Conservation (phyloP, 768 basidiomycete species). For the Heimioporus sp. region DNA sequence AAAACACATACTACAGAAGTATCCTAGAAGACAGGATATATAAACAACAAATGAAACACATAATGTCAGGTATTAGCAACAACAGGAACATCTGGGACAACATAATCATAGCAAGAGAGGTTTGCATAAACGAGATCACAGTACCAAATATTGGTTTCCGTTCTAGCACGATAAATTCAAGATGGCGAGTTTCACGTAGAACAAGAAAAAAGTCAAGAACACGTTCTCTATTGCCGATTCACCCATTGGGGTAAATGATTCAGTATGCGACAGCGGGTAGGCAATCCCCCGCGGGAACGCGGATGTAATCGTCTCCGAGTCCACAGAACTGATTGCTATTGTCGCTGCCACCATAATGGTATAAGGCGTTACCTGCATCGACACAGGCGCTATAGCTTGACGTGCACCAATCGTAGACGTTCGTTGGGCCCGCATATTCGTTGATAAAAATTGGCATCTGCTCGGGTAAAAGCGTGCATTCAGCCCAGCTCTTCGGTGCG, state of each 20-base stretch:
- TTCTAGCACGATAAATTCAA: too few relatives aligned
- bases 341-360: slow-evolving; percentile 7
- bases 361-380: slow-evolving; percentile 1
- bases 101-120: too few relatives aligned
- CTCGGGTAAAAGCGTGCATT: slow-evolving; percentile 13
- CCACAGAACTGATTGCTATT: slow-evolving; percentile 5
- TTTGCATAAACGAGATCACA: too few relatives aligned
- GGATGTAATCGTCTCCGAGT: slow-evolving; percentile 14
- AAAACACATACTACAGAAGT: too few relatives aligned
- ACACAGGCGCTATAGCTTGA: slow-evolving; percentile 14
- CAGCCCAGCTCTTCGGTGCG: slow-evolving; percentile 28
- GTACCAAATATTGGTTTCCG: too few relatives aligned
- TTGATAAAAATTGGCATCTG: slow-evolving; percentile 31
- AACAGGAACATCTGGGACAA: too few relatives aligned
- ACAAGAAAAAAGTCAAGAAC: not conserved
- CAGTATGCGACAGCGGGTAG: slow-evolving; percentile 21
- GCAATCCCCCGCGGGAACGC: slow-evolving; percentile 14
- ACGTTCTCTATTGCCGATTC: slow-evolving; percentile 1
- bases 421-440: slow-evolving; percentile 14
- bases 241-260: not conserved
- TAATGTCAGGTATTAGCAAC: too few relatives aligned
- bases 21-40: too few relatives aligned
- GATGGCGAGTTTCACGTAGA: too few relatives aligned
- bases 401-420: slow-evolving; percentile 26
- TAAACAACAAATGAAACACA: too few relatives aligned